phyloP scores from a whole-genome alignment of 1,284 basidiomycete species.

The Trametes polyzona region DNA sequence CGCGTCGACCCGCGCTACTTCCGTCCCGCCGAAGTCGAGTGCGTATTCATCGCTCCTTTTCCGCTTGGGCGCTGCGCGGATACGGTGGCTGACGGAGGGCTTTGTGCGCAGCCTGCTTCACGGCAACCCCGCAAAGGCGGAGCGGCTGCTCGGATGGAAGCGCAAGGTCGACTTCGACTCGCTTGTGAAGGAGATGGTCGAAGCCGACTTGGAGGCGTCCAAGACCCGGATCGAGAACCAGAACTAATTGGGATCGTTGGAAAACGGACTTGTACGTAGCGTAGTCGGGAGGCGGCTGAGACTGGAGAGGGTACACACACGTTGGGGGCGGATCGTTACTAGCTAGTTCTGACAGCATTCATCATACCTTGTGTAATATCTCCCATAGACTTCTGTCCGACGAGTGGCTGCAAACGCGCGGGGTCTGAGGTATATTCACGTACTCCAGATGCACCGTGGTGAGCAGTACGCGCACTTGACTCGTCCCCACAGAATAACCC shows the following conservation, averaged over 20 bases:
- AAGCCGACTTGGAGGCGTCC: conserved; percentile 72
- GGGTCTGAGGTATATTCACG: too few species aligned
- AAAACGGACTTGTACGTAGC: too few species aligned
- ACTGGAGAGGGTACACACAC: too few species aligned
- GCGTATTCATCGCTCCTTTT: conserved; percentile 32
- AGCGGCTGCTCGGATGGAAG: conserved; percentile 84
- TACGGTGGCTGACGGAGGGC: neutral
- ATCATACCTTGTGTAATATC: too few species aligned
- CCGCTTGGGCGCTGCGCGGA: neutral
- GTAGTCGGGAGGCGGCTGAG: too few species aligned
- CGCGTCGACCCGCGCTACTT: conserved; percentile 83
- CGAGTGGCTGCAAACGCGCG: too few species aligned
- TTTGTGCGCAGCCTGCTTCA: conserved; percentile 63
- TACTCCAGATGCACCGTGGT: too few species aligned
- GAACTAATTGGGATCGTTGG: conserved; percentile 60
- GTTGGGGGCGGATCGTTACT: neutral
- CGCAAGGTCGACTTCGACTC: conserved; percentile 79
- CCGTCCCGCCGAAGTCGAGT: conserved; percentile 94
- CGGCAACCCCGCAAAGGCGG: conserved; percentile 86
- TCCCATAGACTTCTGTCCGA: too few species aligned
- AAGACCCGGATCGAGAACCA: conserved; percentile 78
- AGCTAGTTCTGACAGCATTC: too few species aligned
- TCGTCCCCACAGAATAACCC: too few species aligned
- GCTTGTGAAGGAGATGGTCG: conserved; percentile 89
- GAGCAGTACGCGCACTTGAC: too few species aligned